phyloP scores from a whole-genome alignment of 2,329 filamentous ascomycete species.

The Colletotrichum gigasporum region DNA sequence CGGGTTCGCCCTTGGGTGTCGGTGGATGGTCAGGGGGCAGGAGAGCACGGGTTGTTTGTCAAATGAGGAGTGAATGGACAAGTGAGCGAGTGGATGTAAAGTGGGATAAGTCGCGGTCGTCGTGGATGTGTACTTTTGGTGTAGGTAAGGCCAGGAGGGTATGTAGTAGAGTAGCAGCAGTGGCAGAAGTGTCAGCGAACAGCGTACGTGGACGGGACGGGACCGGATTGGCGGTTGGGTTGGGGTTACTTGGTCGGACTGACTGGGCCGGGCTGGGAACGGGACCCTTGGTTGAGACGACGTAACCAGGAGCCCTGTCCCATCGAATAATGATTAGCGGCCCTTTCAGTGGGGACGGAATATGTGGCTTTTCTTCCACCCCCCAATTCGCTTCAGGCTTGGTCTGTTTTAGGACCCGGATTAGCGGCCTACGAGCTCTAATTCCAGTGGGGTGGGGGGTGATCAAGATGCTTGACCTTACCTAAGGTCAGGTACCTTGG shows the following conservation, averaged over 20 bases:
- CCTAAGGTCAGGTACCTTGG: neutral
- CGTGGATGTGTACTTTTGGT: no score
- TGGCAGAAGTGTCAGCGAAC: neutral
- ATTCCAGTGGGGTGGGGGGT: neutral
- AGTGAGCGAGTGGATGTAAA: neutral
- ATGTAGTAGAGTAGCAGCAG: neutral
- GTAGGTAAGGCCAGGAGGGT: neutral
- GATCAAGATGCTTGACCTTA: no score
- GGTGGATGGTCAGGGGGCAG: neutral
- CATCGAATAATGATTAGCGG: conserved; percentile 23
- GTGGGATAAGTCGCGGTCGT: neutral
- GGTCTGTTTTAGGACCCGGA: conserved; percentile 14
- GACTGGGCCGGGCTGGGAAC: neutral
- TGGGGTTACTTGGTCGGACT: no score
- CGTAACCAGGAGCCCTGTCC: conserved; percentile 20
- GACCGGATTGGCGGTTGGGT: neutral
- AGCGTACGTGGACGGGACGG: neutral
- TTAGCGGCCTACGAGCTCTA: conserved; percentile 6
- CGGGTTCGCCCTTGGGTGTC: neutral
- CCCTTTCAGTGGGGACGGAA: conserved; percentile 3
- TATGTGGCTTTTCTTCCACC: conserved; percentile 6
- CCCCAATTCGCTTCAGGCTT: conserved; percentile 19
- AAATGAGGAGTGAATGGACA: conserved; percentile 12
- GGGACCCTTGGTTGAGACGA: conserved; percentile 23
- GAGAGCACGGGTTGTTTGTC: neutral